Base-by-base conservation (phyloP, 2,329 filamentous ascomycete species). In the Rhinocladiella similis region DNA sequence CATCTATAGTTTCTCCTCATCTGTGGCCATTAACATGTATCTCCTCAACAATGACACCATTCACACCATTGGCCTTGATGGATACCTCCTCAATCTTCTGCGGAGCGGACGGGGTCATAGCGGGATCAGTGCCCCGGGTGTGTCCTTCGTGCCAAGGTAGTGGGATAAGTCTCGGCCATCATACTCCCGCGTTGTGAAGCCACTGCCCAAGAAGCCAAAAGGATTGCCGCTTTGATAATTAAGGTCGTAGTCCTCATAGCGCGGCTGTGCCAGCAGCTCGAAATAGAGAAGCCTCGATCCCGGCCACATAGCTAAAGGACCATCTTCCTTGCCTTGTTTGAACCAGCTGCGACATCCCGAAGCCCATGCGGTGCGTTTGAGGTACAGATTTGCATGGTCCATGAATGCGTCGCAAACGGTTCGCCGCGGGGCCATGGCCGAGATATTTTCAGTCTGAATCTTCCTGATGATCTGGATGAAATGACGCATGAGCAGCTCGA, bases 131-230 rank as follows among this genome's bases (percentile, higher is more conserved):
- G n/a, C n/a, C n/a, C n/a, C n/a, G n/a, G n/a, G n/a, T n/a, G n/a
- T n/a, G n/a, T n/a, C n/a, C n/a, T n/a, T n/a, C n/a, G n/a, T n/a
- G 22, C 39, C 39, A 5, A 43, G 19, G 39, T 79, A 79, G 62
- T 75, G 68, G 38, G 75, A 77, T 19, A 77, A 71, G 65, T 78
- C 76, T 51, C 75, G 69, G 16, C 75, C 76, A 66, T 78, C 75
- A 64, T 70, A 70, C 66, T 78, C 75, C n/a, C 67, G 65, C 58
- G 74, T 69, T 1, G 49, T 38, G 52, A 78, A 79, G 1, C 76
- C 73, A 65, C 74, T 75, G 0, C 74, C 74, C 63, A 77, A 49
- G 46, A 73, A 76, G 1, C 68, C 68, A 62, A 74, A 77, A 18
- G 66, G 45, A 59, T 75, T 75, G 18, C 66, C 65, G 61, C 71